Evolutionary conservation across 129 eudicot genomes (phyloP), one percentile per base, ranked within the genome.

Genomic region (Glebionis coronaria): DNA sequence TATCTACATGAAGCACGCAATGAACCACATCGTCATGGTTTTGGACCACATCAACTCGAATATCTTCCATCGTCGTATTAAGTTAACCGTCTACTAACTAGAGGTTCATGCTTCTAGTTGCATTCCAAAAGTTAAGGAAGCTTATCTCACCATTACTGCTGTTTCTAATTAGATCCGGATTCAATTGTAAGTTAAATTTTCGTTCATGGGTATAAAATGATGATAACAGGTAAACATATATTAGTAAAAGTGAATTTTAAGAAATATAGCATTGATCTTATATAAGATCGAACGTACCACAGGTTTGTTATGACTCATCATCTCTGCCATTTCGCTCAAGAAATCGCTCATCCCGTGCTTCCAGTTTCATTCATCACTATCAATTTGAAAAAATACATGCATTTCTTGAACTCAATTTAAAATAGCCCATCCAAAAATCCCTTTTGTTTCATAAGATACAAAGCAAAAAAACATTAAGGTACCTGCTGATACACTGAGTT

Each of bases 301-400:
- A 14, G 87, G 74, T 25, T 91, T 77, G 74, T 80, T 82, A 70
- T 85, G 84, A 77, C 71, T 76, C 95, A 91, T 91, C 86, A 91
- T 77, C 46, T 62, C 80, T 45, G 81, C 92, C 97, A 91, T 91
- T 82, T 91, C 97, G 69, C 73, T 77, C 81, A 91, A 67, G 73
- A 91, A 91, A 50, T 84, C 95, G 7, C 86, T 90, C 95, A 91
- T 87, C 29, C 97, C 97, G 95, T 87, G 93, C 76, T 76, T 49
- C 21, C 15, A 53, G 19, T 14, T 56, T 61, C 75, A 73, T 52
- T 62, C 20, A 50, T 71, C 4, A 70, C 11, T 21, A 61, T 28
- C 19, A 50, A 62, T 52, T 71, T 21, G 10, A 59, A 59, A 71
- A 46, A 46, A 25, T n/a, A 13, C 38, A 60, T n/a, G n/a, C n/a